These are phyloP conservation scores for Papiliotrema nemorosa DNA, from an alignment of 1,284 basidiomycete genomes.

Conservation along the genomic window DNA sequence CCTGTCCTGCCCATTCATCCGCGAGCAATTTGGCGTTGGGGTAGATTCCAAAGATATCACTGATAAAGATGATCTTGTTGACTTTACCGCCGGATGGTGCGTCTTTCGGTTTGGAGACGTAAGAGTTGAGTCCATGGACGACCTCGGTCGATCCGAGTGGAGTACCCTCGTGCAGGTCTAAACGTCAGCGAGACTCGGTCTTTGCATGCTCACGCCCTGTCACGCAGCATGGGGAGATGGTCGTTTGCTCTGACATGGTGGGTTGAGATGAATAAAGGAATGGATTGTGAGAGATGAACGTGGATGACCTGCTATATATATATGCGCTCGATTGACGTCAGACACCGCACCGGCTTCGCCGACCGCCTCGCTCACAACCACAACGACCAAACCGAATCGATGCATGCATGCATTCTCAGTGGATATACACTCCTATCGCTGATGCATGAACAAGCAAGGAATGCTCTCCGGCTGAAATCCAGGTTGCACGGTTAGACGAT, in stretches of 20 bases:
- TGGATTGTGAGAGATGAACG: no score
- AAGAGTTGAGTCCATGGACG: conserved; percentile 34
- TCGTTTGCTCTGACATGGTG: conserved; percentile 33
- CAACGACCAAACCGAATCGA: no score
- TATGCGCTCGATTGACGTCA: no score
- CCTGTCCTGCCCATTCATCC: conserved; percentile 65
- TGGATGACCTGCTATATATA: no score
- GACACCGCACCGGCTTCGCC: no score
- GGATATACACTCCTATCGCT: no score
- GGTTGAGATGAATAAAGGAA: no score
- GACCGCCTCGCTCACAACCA: no score
- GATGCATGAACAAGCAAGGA: no score
- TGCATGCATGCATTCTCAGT: no score
- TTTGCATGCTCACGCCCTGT: conserved; percentile 42
- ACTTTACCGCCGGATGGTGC: conserved; percentile 35
- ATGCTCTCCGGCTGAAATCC: no score
- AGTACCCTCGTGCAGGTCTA: conserved; percentile 38
- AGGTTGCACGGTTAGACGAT: no score
- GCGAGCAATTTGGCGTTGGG: conserved; percentile 54
- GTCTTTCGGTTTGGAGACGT: conserved; percentile 27
- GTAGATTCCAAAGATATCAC: conserved; percentile 64
- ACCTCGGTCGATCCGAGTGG: conserved; percentile 29
- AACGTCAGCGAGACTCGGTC: neutral
- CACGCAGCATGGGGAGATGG: conserved; percentile 33
- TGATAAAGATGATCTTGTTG: conserved; percentile 59